Evolutionary conservation across 1,139 yeast genomes (phyloP), one percentile per base, ranked within the genome.

Genomic region (Sugiyamaella xylanicola): DNA sequence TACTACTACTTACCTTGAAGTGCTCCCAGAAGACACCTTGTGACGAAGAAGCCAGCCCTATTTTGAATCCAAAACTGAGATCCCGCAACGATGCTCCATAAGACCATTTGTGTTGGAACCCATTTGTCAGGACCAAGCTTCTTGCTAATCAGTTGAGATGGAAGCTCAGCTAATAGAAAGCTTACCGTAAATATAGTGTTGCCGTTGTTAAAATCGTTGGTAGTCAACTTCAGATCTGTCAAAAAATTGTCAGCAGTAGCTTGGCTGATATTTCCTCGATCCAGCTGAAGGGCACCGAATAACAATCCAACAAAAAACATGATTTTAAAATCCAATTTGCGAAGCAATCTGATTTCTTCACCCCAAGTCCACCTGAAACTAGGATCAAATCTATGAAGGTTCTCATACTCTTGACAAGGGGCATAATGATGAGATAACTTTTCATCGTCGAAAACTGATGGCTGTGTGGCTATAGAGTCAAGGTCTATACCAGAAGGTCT

Each of bases 71-170:
- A 48, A 35, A 48, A 32, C 62, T 81, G 85, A 9, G 70, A 63
- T 39, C 76, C 68, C 1, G 83, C 77, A 0, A 81, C 79, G 22
- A 79, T 57, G 51, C 81, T 77, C 85, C 85, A 82, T 1, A 71
- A 58, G 1, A 71, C 65, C 69, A 81, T 76, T 61, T 80, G 83
- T 25, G 72, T 64, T 0, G 85, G 85, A 43, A 82, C 74, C 77
- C 82, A 81, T 48, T 75, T 66, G 59, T 81, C 83, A 4, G 83
- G 81, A 1, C 85, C 85, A 47, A 81, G 54, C 46, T 71, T 50
- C 60, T 81, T 80, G 39, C 82, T 77, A 46, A 81, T 65, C 57
- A 81, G 67, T 63, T 81, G 84, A 1, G 83, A 78, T 0, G 85
- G 85, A 4, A 81, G 68, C 59, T 81, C 85, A 0, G 83, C 79